Conservation (phyloP, 805 yeast species). For the Cyberlindnera lachancei region DNA sequence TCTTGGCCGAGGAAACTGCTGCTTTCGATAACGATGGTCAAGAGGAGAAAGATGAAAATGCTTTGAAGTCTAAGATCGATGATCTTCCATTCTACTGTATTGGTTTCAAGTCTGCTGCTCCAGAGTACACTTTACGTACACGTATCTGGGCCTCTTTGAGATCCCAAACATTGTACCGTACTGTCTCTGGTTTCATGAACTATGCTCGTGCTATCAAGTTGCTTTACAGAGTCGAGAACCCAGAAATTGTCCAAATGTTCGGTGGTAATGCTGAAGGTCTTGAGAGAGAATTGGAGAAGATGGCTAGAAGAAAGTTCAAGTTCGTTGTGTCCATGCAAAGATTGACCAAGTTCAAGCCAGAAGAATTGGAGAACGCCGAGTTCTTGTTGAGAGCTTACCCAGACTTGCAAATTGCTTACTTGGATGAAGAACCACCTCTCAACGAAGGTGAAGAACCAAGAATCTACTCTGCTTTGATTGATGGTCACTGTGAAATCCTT, state of each 20-base stretch:
- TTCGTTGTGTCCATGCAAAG: conserved; percentile 84
- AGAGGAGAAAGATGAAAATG: conserved; percentile 54
- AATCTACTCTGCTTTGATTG: conserved; percentile 70
- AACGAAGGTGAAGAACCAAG: conserved; percentile 63
- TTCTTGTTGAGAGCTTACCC: conserved; percentile 79
- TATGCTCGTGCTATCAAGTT: conserved; percentile 93
- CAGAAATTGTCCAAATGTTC: conserved; percentile 93
- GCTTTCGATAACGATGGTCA: conserved; percentile 45
- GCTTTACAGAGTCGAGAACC: conserved; percentile 89
- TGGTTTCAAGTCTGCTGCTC: conserved; percentile 97
- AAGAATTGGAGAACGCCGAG: conserved; percentile 75
- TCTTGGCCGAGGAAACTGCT: conserved; percentile 90
- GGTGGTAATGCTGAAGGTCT: conserved; percentile 97
- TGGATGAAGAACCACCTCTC: conserved; percentile 85
- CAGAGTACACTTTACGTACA: conserved; percentile 92
- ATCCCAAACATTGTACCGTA: conserved; percentile 93
- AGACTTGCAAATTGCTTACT: conserved; percentile 81
- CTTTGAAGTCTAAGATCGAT: conserved; percentile 75
- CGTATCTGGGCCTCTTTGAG: conserved; percentile 98
- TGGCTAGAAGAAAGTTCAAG: conserved; percentile 80
- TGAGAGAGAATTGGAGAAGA: conserved; percentile 87
- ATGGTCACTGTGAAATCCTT: conserved; percentile 70
- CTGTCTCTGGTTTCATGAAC: conserved; percentile 98
- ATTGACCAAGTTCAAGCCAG: conserved; percentile 60
- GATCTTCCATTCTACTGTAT: conserved; percentile 92